Evolutionary conservation across 768 basidiomycete genomes (phyloP).

Genomic region (Leccinum arenicola): DNA sequence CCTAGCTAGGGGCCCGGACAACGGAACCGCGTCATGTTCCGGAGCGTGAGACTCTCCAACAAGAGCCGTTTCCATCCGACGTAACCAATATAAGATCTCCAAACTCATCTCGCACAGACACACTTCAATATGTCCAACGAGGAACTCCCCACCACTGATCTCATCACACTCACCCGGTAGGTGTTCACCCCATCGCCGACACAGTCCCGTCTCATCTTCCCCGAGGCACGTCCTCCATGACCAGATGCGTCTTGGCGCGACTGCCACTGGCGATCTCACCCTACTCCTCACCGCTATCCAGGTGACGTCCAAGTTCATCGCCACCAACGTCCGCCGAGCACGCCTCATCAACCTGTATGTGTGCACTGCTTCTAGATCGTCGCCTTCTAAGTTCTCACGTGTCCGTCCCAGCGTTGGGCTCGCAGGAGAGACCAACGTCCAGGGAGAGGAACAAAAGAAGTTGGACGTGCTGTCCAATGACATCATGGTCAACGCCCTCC

Average conservation of each 20-base stretch:
- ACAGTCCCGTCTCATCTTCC: constrained; percentile 3
- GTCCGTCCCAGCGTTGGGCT: constrained; percentile 84
- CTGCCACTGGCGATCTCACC: constrained; percentile 92
- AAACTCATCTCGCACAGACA: background rate
- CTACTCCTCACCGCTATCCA: constrained; percentile 94
- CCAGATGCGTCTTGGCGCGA: constrained; percentile 76
- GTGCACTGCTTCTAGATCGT: constrained; percentile 8
- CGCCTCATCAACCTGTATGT: constrained; percentile 94
- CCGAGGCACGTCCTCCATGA: constrained; percentile 82
- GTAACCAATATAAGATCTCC: constrained; percentile 8
- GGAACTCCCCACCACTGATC: constrained; percentile 76
- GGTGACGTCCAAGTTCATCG: constrained; percentile 95
- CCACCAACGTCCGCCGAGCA: constrained; percentile 95
- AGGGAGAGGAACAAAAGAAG: constrained; percentile 99
- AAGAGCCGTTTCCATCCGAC: constrained; percentile 20
- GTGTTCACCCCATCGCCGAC: constrained; percentile 16
- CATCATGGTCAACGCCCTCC: constrained; percentile 97
- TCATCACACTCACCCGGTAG: constrained; percentile 91
- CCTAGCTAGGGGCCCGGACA: background rate
- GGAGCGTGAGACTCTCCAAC: constrained; percentile 25
- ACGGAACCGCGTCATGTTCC: constrained; percentile 16
- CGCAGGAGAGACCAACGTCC: constrained; percentile 94
- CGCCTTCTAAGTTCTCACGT: background rate
- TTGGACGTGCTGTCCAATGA: constrained; percentile 97
- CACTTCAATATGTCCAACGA: constrained; percentile 37